Evolutionary conservation across 2,329 filamentous ascomycete species (phyloP).

Genomic region (Clarireedia sp.): DNA sequence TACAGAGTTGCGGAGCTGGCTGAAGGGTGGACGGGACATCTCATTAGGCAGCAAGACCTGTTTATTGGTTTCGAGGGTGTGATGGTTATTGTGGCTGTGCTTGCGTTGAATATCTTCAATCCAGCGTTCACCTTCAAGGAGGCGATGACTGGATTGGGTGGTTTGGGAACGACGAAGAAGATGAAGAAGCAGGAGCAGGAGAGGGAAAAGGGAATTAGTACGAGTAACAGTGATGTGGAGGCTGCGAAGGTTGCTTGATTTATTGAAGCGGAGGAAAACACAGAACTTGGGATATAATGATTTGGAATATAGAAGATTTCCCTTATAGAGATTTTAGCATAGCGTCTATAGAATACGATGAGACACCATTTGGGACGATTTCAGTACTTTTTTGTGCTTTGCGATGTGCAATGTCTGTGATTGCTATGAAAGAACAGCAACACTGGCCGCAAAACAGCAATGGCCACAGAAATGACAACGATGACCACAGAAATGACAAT

Average conservation of each 20-base stretch:
- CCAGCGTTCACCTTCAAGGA: slow-evolving; percentile 26
- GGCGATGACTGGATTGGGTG: slow-evolving; percentile 11
- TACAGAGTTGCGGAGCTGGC: slow-evolving; percentile 50
- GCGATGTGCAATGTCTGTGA: too few relatives aligned
- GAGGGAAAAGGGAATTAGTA: neutral
- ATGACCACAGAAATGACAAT: too few relatives aligned
- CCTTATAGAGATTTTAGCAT: too few relatives aligned
- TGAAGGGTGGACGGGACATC: slow-evolving; percentile 36
- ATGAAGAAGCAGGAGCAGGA: slow-evolving; percentile 1
- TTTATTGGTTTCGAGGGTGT: slow-evolving; percentile 28
- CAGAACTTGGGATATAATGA: neutral
- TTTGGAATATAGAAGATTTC: neutral
- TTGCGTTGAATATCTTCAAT: slow-evolving; percentile 31
- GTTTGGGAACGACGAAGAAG: slow-evolving; percentile 12
- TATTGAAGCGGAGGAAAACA: neutral
- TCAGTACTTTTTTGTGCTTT: too few relatives aligned
- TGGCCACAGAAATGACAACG: too few relatives aligned
- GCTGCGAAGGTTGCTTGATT: neutral
- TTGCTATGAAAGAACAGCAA: too few relatives aligned
- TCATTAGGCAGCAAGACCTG: slow-evolving; percentile 19
- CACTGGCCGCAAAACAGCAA: too few relatives aligned
- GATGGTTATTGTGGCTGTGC: slow-evolving; percentile 21
- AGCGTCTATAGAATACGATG: too few relatives aligned
- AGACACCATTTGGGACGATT: too few relatives aligned
- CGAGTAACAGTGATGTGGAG: slow-evolving; percentile 7